Conservation (phyloP, 208 protist species). For the Wallacemonas sp. region DNA sequence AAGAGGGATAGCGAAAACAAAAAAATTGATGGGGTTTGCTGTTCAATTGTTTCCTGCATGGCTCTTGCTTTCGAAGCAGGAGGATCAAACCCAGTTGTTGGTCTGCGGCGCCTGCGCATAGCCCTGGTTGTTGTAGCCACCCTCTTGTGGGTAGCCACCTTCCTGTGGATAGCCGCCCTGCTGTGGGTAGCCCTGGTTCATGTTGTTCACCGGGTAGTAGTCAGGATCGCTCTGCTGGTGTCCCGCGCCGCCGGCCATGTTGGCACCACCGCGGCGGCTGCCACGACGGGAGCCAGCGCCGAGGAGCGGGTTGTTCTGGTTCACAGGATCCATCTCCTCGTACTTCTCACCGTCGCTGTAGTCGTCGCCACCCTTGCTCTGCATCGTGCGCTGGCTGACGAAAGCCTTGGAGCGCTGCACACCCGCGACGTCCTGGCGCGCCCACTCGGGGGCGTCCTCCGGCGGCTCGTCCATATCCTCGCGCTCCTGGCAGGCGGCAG, state of each 20-base stretch:
- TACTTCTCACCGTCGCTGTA: slow-evolving; percentile 11
- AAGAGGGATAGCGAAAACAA: not conserved
- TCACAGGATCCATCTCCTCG: slow-evolving; percentile 9
- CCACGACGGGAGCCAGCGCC: not conserved
- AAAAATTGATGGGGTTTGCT: not conserved
- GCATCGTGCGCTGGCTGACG: slow-evolving; percentile 33
- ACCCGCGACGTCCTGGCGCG: slow-evolving; percentile 23
- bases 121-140: not conserved
- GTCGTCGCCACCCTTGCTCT: slow-evolving; percentile 4
- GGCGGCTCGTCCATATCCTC: slow-evolving; percentile 58
- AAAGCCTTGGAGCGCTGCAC: slow-evolving; percentile 32
- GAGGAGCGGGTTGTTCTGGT: slow-evolving; percentile 2
- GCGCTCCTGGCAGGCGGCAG: slow-evolving; percentile 36
- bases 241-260: too few relatives aligned
- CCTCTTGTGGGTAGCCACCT: not conserved
- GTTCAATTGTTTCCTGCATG: too few relatives aligned
- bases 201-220: slow-evolving; percentile 13
- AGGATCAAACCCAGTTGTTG: slow-evolving; percentile 16
- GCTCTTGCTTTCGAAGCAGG: too few relatives aligned
- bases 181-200: slow-evolving; percentile 8
- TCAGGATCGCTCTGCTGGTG: not conserved
- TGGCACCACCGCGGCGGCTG: not conserved
- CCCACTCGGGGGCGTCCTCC: slow-evolving; percentile 53
- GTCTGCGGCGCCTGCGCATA: slow-evolving; percentile 12
- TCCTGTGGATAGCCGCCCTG: not conserved